Evolutionary conservation across 225 moss, liverwort and hornwort genomes (phyloP).

Genomic region (Bryum argenteum): DNA sequence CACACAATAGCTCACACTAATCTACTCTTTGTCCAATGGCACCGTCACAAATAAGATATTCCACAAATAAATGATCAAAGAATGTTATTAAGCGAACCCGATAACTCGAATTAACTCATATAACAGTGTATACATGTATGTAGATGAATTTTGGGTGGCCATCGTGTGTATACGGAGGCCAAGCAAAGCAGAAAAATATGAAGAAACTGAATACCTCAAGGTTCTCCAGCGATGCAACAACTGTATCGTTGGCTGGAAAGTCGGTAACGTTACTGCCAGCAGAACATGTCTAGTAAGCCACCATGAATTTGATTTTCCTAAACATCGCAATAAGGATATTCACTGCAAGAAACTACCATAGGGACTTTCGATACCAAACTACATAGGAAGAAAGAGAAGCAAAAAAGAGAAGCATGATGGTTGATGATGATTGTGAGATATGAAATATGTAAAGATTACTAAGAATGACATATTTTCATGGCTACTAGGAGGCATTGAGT

Average conservation of each 20-base stretch:
- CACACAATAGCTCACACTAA: too few species aligned
- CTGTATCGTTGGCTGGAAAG: constrained; percentile 80
- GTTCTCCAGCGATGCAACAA: constrained; percentile 76
- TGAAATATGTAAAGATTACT: neutral
- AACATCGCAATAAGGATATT: constrained; percentile 20
- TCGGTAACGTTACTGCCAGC: constrained; percentile 85
- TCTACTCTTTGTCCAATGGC: too few species aligned
- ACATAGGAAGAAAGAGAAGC: constrained; percentile 9
- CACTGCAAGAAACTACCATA: neutral
- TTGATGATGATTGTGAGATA: neutral
- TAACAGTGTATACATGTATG: too few species aligned
- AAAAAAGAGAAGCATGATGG: constrained; percentile 6
- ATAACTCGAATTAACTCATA: too few species aligned
- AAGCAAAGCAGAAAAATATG: neutral
- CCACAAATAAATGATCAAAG: too few species aligned
- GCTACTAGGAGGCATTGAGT: constrained; percentile 14
- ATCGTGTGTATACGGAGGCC: too few species aligned
- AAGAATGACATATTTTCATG: constrained; percentile 12
- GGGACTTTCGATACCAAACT: neutral
- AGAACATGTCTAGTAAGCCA: constrained; percentile 39
- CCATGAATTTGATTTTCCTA: constrained; percentile 24
- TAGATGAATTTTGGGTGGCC: too few species aligned
- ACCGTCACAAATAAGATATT: too few species aligned
- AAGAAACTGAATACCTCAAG: constrained; percentile 63
- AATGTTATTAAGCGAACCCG: too few species aligned